Evolutionary conservation across 345 rosid genomes (phyloP).

Genomic region (Gossypium herbaceum): DNA sequence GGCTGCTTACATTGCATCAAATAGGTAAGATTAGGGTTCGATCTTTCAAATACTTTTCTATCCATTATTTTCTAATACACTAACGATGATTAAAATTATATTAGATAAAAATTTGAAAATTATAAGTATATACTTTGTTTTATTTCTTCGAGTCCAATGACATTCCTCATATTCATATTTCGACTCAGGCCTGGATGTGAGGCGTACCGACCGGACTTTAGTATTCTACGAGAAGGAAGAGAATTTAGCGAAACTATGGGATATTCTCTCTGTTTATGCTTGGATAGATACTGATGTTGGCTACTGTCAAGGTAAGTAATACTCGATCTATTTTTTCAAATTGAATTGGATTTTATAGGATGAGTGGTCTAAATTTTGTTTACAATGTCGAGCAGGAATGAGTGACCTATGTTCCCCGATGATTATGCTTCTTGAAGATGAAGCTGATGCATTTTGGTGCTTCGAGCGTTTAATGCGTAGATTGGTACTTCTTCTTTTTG

Average conservation of each 20-base stretch:
- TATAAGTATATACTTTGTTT: background rate
- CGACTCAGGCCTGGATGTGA: slow-evolving; percentile 77
- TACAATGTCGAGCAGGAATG: slow-evolving; percentile 62
- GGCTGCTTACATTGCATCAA: slow-evolving; percentile 90
- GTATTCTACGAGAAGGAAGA: slow-evolving; percentile 85
- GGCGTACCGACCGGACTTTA: slow-evolving; percentile 85
- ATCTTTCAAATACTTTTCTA: no score
- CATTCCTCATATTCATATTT: background rate
- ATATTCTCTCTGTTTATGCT: slow-evolving; percentile 88
- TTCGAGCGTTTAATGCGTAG: slow-evolving; percentile 94
- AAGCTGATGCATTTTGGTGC: slow-evolving; percentile 99
- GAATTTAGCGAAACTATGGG: slow-evolving; percentile 93
- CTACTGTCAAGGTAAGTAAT: slow-evolving; percentile 79
- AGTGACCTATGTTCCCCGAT: slow-evolving; percentile 99
- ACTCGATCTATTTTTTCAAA: background rate
- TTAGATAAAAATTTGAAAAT: no score
- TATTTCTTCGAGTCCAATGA: background rate
- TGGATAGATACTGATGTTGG: slow-evolving; percentile 94
- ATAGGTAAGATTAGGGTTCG: slow-evolving; percentile 53
- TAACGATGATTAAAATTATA: no score
- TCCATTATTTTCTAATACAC: no score
- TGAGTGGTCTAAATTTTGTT: slow-evolving; percentile 2
- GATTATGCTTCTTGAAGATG: slow-evolving; percentile 90
- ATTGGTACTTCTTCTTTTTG: slow-evolving; percentile 51
- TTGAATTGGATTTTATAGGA: background rate